Base-by-base conservation (phyloP, 2,329 filamentous ascomycete species). In the Colletotrichum destructivum region DNA sequence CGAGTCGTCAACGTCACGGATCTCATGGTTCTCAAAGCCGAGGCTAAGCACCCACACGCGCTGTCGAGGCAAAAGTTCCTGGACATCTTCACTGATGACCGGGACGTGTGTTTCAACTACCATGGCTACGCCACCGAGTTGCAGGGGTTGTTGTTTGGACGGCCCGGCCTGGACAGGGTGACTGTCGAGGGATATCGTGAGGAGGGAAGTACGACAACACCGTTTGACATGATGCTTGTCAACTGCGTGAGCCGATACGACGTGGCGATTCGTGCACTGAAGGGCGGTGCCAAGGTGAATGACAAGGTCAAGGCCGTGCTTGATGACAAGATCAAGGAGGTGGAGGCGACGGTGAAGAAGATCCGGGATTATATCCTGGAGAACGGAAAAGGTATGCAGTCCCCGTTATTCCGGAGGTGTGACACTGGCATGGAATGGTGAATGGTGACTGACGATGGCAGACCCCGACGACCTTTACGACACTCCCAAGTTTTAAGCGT, bases 171-270 rank as follows among this genome's bases (percentile, higher is more conserved):
- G 18, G 82, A 88, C 6, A 84, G 89, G 3, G 85, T 91, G 71
- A 85, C 79, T 0, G 86, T 92, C 9, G 85, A 85, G 16, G 89
- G 87, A 4, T 93, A 92, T 74, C 85, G 85, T 35, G 90, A 93
- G 76, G 90, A 93, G 78, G 91, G 90, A 0, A 89, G 84, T 63
- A 92, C 90, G 0, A 93, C 90, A 0, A 92, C 90, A 2, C 90
- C 90, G 2, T 92, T 93, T 75, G 88, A 92, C 75, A 92, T 92
- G 90, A 90, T 92, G 89, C 82, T 92, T 1, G 79, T 87, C 5
- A 93, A 93, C 75, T 75, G 82, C 23, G 88, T 90, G 2, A 90
- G 86, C 21, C 82, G 90, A 52, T 93, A 87, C 74, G 85, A 92
- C 77, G 84, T 92, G 23, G 88, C 88, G 0, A 82, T 86, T 72